phyloP scores from a whole-genome alignment of 2,329 filamentous ascomycete species.

The Chaetomiaceae sp. region DNA sequence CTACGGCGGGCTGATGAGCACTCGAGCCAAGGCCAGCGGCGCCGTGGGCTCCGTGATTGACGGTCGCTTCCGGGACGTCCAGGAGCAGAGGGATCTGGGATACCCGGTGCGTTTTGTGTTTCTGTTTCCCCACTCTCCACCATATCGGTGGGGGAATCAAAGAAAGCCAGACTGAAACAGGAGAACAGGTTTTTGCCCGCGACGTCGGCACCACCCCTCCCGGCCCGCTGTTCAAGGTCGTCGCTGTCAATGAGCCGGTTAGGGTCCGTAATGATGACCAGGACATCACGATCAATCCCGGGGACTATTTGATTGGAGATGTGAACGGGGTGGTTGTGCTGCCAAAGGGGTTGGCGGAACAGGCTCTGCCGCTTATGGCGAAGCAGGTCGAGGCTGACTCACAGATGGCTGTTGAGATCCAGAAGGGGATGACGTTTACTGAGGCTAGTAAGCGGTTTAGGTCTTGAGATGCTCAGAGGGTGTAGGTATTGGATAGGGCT shows the following conservation, averaged over 20 bases:
- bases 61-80: slow-evolving; percentile 47
- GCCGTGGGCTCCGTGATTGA: slow-evolving; percentile 48
- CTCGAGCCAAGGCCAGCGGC: slow-evolving; percentile 39
- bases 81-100: slow-evolving; percentile 46
- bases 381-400: slow-evolving; percentile 40
- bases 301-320: slow-evolving; percentile 42
- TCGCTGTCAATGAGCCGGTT: slow-evolving; percentile 38
- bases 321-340: slow-evolving; percentile 43
- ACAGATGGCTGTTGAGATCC: slow-evolving; percentile 38
- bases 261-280: slow-evolving; percentile 35
- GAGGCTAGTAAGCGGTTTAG: slow-evolving; percentile 42
- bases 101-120: slow-evolving; percentile 35
- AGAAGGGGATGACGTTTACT: slow-evolving; percentile 39
- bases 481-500: too few species aligned
- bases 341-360: slow-evolving; percentile 35
- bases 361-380: slow-evolving; percentile 38
- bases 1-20: slow-evolving; percentile 51
- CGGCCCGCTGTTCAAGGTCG: slow-evolving; percentile 39
- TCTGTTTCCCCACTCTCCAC: neutral
- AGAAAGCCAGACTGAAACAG: neutral
- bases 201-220: slow-evolving; percentile 43
- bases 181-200: slow-evolving; percentile 37
- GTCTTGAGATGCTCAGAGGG: neutral
- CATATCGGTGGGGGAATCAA: too few species aligned
- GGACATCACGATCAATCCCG: slow-evolving; percentile 37